Conservation (phyloP, 768 basidiomycete genomes). For the Phaeotremella fagi region DNA sequence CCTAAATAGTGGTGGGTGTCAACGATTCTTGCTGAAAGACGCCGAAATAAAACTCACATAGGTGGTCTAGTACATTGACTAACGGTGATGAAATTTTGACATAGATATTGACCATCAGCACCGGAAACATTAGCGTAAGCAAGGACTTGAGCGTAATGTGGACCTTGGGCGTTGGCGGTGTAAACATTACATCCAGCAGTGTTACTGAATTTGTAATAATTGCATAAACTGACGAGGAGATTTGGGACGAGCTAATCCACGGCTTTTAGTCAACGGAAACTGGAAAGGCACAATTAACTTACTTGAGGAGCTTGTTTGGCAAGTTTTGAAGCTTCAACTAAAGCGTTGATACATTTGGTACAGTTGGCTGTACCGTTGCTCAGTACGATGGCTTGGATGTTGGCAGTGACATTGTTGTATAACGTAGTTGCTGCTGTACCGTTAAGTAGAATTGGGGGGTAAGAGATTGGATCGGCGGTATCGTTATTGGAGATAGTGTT, state of each 20-base stretch:
- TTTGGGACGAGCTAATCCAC: slow-evolving; percentile 51
- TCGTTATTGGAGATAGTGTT: slow-evolving; percentile 55
- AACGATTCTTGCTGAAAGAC: background rate
- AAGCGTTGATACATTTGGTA: slow-evolving; percentile 53
- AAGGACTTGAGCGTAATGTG: slow-evolving; percentile 65
- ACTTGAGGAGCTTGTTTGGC: slow-evolving; percentile 11
- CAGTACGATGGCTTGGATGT: slow-evolving; percentile 57
- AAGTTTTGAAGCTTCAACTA: slow-evolving; percentile 1
- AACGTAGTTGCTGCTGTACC: slow-evolving; percentile 53
- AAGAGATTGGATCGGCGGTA: slow-evolving; percentile 60
- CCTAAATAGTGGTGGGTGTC: slow-evolving; percentile 50
- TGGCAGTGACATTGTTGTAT: slow-evolving; percentile 56
- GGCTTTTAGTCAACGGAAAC: slow-evolving; percentile 59
- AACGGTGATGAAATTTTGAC: slow-evolving; percentile 56
- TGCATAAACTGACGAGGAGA: slow-evolving; percentile 60
- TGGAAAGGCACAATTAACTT: slow-evolving; percentile 57
- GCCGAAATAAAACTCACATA: slow-evolving; percentile 6
- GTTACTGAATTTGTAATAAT: slow-evolving; percentile 55
- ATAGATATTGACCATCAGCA: slow-evolving; percentile 62
- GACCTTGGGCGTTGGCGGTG: slow-evolving; percentile 52
- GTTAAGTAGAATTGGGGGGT: slow-evolving; percentile 53
- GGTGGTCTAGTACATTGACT: slow-evolving; percentile 11
- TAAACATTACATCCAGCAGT: slow-evolving; percentile 12
- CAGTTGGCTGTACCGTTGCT: slow-evolving; percentile 50
- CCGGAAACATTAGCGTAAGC: slow-evolving; percentile 68